Conservation (phyloP, 805 yeast genomes). For the Huiozyma sinensis region DNA sequence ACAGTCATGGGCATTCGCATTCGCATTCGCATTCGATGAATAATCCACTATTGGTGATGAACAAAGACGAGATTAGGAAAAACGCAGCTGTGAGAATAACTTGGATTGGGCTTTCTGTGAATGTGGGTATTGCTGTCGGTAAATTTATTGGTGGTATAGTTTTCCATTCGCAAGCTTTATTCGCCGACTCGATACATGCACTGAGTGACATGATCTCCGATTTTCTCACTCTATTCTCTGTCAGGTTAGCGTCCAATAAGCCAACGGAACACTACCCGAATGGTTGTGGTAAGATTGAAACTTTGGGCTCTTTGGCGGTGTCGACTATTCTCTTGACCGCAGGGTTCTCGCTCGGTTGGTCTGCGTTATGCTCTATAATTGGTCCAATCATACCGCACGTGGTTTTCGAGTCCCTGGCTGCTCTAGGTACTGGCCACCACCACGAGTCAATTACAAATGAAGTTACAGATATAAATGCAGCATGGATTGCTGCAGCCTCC, state of each 20-base stretch:
- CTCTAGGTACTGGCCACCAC: constrained; percentile 3
- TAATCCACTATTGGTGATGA: constrained; percentile 26
- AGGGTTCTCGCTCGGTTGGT: constrained; percentile 83
- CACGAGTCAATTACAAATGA: constrained; percentile 32
- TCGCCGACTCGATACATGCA: constrained; percentile 94
- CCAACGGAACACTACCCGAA: constrained; percentile 59
- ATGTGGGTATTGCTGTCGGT: constrained; percentile 71
- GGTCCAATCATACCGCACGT: constrained; percentile 58
- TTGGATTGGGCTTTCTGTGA: constrained; percentile 75
- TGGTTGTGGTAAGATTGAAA: constrained; percentile 89
- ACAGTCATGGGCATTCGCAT: constrained; percentile 12
- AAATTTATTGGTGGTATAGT: constrained; percentile 81
- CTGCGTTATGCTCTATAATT: constrained; percentile 55
- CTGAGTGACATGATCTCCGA: constrained; percentile 84
- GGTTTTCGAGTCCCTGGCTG: constrained; percentile 37
- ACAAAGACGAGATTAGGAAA: constrained; percentile 35
- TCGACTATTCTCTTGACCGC: constrained; percentile 74
- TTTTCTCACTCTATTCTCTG: constrained; percentile 79
- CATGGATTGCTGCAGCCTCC: constrained; percentile 86
- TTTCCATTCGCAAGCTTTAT: constrained; percentile 86
- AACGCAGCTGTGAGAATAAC: constrained; percentile 89
- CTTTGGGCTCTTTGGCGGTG: constrained; percentile 82
- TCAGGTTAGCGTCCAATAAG: constrained; percentile 55
- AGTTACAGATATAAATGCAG: constrained; percentile 71
- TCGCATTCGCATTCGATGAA: constrained; percentile 14